Evolutionary conservation across 2,329 filamentous ascomycete genomes (phyloP).

Genomic region (Fusarium musae): DNA sequence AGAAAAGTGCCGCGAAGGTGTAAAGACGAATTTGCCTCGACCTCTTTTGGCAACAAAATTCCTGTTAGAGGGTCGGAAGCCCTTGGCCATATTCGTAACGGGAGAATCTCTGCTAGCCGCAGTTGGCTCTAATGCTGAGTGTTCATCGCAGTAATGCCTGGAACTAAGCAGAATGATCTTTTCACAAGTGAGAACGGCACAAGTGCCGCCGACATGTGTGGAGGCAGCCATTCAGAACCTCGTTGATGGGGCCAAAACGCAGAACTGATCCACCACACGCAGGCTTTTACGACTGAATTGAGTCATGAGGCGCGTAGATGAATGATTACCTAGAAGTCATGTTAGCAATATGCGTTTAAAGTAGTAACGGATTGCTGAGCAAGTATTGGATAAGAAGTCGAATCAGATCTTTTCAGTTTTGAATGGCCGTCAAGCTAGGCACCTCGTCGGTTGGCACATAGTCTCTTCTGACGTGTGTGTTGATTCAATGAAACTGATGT

Average conservation of each 20-base stretch:
- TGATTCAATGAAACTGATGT: conserved; percentile 50
- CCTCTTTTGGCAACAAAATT: conserved; percentile 33
- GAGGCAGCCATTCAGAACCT: conserved; percentile 29
- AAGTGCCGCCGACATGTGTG: conserved; percentile 29
- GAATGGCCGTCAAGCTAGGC: conserved; percentile 60
- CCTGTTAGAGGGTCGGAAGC: conserved; percentile 1
- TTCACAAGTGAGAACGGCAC: conserved; percentile 20
- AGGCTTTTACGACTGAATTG: not conserved
- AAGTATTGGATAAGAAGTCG: conserved; percentile 16
- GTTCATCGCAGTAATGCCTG: conserved; percentile 29
- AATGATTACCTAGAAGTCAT: not conserved
- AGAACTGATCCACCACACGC: conserved; percentile 13
- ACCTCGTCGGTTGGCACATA: conserved; percentile 61
- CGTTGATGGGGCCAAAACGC: conserved; percentile 8
- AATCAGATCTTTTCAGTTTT: conserved; percentile 84
- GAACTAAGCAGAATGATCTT: conserved; percentile 17
- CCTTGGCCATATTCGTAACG: not conserved
- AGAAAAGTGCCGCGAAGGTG: conserved; percentile 1
- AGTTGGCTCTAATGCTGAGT: not conserved
- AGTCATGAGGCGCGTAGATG: conserved; percentile 13
- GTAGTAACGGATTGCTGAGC: not conserved
- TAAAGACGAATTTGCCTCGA: conserved; percentile 8
- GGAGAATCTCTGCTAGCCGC: not conserved
- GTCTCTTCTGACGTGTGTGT: conserved; percentile 24
- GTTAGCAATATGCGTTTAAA: conserved; percentile 10